Percentiles rank a stretch among this genome's conserved stretches.
Conservation (phyloP, 2,329 filamentous ascomycete genomes). For the Exophiala phaeomuriformis region DNA sequence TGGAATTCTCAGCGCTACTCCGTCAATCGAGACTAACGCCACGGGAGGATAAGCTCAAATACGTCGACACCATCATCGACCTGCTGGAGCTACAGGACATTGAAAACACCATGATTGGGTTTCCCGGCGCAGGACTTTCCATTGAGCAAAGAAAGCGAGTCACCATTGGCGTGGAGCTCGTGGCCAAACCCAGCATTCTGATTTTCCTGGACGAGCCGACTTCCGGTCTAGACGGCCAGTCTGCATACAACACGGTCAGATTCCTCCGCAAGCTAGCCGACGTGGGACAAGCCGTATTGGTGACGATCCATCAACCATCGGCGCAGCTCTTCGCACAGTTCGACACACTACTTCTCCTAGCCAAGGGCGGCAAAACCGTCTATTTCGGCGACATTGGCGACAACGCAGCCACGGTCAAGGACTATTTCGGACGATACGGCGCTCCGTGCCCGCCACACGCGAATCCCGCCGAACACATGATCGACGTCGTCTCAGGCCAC, state of each 20-base stretch:
- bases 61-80: conserved; percentile 58
- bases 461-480: conserved; percentile 49
- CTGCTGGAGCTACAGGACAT: conserved; percentile 57
- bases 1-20: conserved; percentile 59
- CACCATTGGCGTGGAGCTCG: conserved; percentile 65
- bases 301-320: conserved; percentile 64
- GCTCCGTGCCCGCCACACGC: conserved; percentile 55
- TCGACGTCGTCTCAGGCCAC: conserved; percentile 40
- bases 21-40: conserved; percentile 49
- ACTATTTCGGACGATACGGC: conserved; percentile 60
- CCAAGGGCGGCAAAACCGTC: conserved; percentile 61
- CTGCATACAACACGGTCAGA: conserved; percentile 57
- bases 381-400: conserved; percentile 65
- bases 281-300: conserved; percentile 61
- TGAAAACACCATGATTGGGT: conserved; percentile 55
- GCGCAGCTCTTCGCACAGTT: conserved; percentile 62
- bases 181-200: conserved; percentile 58
- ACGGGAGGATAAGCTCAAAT: conserved; percentile 54
- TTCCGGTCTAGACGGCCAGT: conserved; percentile 60
- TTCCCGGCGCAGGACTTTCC: conserved; percentile 40
- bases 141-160: conserved; percentile 63
- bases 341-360: conserved; percentile 60
- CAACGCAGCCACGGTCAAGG: conserved; percentile 54
- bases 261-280: conserved; percentile 59
- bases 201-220: conserved; percentile 67